Evolutionary conservation across 345 rosid species (phyloP).

Genomic region (Cardiospermum halicacabum): DNA sequence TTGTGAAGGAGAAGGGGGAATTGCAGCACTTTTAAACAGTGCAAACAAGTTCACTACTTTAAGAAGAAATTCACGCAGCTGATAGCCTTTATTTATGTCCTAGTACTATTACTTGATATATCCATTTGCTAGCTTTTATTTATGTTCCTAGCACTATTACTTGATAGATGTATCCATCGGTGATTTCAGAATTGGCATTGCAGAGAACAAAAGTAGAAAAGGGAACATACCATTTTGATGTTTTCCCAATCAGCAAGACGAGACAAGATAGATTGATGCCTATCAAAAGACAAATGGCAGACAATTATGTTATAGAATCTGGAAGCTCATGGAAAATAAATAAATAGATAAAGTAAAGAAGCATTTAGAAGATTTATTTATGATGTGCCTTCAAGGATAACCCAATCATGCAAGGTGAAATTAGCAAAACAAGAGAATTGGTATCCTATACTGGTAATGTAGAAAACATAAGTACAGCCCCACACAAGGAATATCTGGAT

Average conservation of each 20-base stretch:
- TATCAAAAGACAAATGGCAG: slow-evolving; percentile 1
- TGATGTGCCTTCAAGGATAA: not conserved
- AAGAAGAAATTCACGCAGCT: not conserved
- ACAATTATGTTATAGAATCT: not conserved
- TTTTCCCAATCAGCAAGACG: slow-evolving; percentile 29
- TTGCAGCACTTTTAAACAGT: not conserved
- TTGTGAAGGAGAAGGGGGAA: not conserved
- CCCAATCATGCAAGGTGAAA: too few relatives aligned
- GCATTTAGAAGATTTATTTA: not conserved
- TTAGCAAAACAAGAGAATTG: too few relatives aligned
- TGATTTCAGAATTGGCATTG: not conserved
- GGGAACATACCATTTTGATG: slow-evolving; percentile 12
- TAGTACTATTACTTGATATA: too few relatives aligned
- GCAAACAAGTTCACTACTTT: not conserved
- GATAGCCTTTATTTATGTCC: not conserved
- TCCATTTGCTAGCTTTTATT: too few relatives aligned
- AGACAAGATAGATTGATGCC: slow-evolving; percentile 31
- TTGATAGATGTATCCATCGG: too few relatives aligned
- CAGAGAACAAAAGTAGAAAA: not conserved
- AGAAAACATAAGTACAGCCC: too few relatives aligned
- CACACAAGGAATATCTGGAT: too few relatives aligned
- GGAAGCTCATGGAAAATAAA: not conserved
- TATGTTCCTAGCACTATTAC: too few relatives aligned
- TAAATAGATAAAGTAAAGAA: not conserved
- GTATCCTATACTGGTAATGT: too few relatives aligned